These are phyloP conservation scores for Fistulinella prunicolor DNA, from an alignment of 768 basidiomycete genomes.

Conservation along the genomic window DNA sequence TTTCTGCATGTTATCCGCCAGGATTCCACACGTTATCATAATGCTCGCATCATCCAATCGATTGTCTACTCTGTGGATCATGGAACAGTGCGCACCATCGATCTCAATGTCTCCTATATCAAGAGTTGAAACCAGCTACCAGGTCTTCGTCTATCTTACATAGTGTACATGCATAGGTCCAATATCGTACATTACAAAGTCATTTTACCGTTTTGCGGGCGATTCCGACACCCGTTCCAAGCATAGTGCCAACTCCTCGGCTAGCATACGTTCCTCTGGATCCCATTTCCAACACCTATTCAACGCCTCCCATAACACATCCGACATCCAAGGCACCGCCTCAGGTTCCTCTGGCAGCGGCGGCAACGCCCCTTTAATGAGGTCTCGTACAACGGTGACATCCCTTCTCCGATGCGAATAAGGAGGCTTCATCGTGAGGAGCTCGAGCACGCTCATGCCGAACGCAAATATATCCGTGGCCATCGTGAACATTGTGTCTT, in stretches of 20 bases:
- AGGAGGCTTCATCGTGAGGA: conserved; percentile 50
- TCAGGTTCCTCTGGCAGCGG: conserved; percentile 38
- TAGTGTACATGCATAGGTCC: conserved; percentile 3
- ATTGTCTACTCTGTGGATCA: conserved; percentile 15
- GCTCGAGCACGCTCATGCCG: conserved; percentile 59
- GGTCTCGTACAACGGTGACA: conserved; percentile 46
- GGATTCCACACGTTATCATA: conserved; percentile 36
- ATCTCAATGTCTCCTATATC: neutral
- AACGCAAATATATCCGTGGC: conserved; percentile 56
- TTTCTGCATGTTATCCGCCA: conserved; percentile 37
- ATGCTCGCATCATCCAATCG: conserved; percentile 36
- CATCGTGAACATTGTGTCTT: conserved; percentile 40
- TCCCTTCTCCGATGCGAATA: conserved; percentile 51
- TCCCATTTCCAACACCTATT: conserved; percentile 44
- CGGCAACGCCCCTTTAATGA: conserved; percentile 41
- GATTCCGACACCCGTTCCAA: conserved; percentile 12
- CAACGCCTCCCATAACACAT: conserved; percentile 48
- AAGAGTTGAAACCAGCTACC: neutral
- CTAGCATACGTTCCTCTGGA: conserved; percentile 38
- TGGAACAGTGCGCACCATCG: conserved; percentile 2
- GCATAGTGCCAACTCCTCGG: conserved; percentile 33
- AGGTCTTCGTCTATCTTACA: neutral
- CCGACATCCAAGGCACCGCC: conserved; percentile 40
- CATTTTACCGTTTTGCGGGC: neutral
- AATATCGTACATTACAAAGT: neutral